phyloP scores from a whole-genome alignment of 2,329 filamentous ascomycete species.

The Hymenoscyphus linearis region DNA sequence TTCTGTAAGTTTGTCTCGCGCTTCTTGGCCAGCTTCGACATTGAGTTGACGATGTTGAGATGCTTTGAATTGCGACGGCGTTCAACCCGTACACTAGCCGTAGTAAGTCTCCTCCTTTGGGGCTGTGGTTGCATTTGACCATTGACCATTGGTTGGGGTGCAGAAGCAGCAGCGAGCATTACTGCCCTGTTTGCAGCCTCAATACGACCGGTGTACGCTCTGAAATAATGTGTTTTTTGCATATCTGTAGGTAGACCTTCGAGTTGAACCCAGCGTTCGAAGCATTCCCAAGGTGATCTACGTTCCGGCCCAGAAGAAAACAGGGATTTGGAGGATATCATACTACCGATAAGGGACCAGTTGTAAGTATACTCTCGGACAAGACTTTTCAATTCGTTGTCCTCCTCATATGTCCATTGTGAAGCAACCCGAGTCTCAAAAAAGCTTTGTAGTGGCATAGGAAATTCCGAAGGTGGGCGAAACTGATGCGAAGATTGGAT shows the following conservation, averaged over 20 bases:
- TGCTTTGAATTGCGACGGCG: slow-evolving; percentile 81
- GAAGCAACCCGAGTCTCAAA: slow-evolving; percentile 84
- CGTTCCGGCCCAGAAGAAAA: slow-evolving; percentile 85
- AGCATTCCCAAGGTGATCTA: slow-evolving; percentile 96
- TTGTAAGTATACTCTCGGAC: slow-evolving; percentile 96
- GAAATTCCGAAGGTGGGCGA: slow-evolving; percentile 82
- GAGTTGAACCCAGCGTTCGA: slow-evolving; percentile 90
- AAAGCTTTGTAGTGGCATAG: slow-evolving; percentile 85
- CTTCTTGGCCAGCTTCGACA: slow-evolving; percentile 94
- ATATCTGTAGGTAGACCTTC: slow-evolving; percentile 90
- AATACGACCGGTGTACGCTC: slow-evolving; percentile 58
- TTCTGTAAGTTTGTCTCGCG: slow-evolving; percentile 81
- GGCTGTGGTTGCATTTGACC: slow-evolving; percentile 43
- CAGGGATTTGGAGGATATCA: slow-evolving; percentile 66
- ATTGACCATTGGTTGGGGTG: slow-evolving; percentile 31
- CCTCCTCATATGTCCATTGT: slow-evolving; percentile 86
- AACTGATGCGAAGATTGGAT: slow-evolving; percentile 91
- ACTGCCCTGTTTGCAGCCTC: slow-evolving; percentile 52
- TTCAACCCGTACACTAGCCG: slow-evolving; percentile 78
- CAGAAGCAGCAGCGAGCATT: slow-evolving; percentile 31
- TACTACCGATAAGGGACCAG: slow-evolving; percentile 88
- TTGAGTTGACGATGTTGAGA: slow-evolving; percentile 83
- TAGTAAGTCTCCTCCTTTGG: slow-evolving; percentile 62
- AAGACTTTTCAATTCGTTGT: slow-evolving; percentile 78
- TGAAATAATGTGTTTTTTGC: slow-evolving; percentile 94